Evolutionary conservation across 2,329 filamentous ascomycete species (phyloP).

Genomic region (Colletotrichum liaoningense): DNA sequence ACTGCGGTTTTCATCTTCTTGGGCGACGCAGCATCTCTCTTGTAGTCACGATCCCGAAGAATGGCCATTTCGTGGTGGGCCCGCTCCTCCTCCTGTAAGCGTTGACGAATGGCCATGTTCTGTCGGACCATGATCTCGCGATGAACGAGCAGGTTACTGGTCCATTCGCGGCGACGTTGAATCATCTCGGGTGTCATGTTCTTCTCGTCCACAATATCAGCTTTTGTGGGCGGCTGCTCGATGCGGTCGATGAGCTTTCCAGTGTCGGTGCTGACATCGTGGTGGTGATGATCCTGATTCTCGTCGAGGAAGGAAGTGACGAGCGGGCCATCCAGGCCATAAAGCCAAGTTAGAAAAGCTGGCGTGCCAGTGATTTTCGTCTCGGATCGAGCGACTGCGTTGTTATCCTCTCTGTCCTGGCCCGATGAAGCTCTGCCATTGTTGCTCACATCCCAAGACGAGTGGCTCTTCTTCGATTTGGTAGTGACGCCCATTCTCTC

Average conservation of each 20-base stretch:
- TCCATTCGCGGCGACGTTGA: conserved; percentile 39
- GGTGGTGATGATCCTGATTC: conserved; percentile 37
- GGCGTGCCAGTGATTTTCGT: neutral
- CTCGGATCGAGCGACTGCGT: too few relatives aligned
- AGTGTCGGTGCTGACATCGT: conserved; percentile 51
- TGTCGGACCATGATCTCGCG: conserved; percentile 20
- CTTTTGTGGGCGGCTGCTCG: conserved; percentile 45
- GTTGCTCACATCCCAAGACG: conserved; percentile 26
- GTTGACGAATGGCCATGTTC: conserved; percentile 7
- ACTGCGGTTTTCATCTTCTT: neutral
- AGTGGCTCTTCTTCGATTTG: conserved; percentile 24
- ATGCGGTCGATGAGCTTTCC: conserved; percentile 49
- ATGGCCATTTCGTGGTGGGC: neutral
- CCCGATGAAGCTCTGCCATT: neutral
- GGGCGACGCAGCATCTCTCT: too few relatives aligned
- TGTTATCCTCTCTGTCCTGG: neutral
- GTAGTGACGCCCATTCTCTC: neutral
- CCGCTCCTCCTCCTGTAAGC: neutral
- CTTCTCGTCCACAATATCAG: conserved; percentile 29
- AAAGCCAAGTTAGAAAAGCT: conserved; percentile 7
- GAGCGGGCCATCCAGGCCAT: neutral
- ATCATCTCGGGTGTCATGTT: conserved; percentile 13
- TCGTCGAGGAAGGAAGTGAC: neutral
- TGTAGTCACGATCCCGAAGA: neutral
- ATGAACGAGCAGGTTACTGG: conserved; percentile 32